Conservation (phyloP, 2,329 filamentous ascomycete species). For the Ophiostoma australiae region DNA sequence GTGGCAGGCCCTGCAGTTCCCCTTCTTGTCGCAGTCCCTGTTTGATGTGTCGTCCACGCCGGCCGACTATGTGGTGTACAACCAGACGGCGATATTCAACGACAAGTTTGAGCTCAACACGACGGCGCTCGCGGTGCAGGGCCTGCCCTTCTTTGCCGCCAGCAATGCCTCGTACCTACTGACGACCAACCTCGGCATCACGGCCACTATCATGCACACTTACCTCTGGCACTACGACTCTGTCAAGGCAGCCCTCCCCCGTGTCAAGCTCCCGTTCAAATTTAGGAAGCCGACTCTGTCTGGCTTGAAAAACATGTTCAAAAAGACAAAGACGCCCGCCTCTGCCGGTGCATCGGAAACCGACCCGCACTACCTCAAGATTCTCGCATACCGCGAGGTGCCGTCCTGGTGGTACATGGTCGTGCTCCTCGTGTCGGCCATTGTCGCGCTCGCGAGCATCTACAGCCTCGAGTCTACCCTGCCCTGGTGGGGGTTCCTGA, state of each 20-base stretch:
- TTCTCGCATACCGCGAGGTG: neutral
- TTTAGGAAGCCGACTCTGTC: neutral
- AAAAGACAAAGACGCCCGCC: neutral
- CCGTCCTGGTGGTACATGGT: neutral
- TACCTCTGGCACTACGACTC: neutral
- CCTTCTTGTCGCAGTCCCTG: neutral
- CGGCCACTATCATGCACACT: neutral
- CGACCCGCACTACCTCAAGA: neutral
- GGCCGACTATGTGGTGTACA: neutral
- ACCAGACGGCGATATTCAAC: neutral
- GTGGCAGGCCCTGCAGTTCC: neutral
- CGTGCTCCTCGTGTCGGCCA: neutral
- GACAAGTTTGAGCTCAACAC: neutral
- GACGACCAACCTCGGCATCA: slow-evolving; percentile 5
- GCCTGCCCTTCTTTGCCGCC: neutral
- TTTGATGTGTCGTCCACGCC: neutral
- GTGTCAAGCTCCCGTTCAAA: neutral
- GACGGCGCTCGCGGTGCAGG: neutral
- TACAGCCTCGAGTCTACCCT: neutral
- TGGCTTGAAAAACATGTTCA: neutral
- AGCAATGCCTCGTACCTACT: neutral
- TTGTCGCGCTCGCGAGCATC: neutral
- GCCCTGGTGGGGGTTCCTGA: neutral
- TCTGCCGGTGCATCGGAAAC: neutral
- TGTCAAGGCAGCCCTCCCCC: neutral